Evolutionary conservation across 202 grass and related monocot species (phyloP).

Genomic region (Elaeis oleifera): DNA sequence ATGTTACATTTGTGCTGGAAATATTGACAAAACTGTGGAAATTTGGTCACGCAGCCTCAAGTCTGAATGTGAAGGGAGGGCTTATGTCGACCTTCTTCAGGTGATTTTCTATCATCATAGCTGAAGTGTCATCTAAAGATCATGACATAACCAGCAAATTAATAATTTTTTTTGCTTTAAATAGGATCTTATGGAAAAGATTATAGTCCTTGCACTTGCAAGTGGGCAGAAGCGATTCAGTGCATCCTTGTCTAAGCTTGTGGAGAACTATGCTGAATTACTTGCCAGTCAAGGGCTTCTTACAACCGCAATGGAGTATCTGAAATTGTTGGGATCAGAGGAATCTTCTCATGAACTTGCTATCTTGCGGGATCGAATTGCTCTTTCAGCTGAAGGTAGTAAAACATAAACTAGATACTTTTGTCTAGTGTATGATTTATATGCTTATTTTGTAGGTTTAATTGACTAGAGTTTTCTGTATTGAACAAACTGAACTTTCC

Average conservation of each 20-base stretch:
- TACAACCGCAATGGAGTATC: slow-evolving; percentile 91
- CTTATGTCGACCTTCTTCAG: slow-evolving; percentile 98
- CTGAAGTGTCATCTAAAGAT: slow-evolving; percentile 7
- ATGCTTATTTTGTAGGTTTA: background rate
- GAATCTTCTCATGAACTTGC: slow-evolving; percentile 72
- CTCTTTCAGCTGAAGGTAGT: slow-evolving; percentile 54
- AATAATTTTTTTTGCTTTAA: background rate
- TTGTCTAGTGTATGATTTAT: slow-evolving; percentile 7
- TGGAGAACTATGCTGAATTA: slow-evolving; percentile 94
- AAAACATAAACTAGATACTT: slow-evolving; percentile 8
- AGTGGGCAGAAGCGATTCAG: slow-evolving; percentile 87
- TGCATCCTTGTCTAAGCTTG: slow-evolving; percentile 73
- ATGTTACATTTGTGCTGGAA: slow-evolving; percentile 95
- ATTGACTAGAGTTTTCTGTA: background rate
- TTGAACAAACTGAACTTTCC: too few relatives aligned
- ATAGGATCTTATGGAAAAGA: slow-evolving; percentile 99
- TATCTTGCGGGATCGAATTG: slow-evolving; percentile 87
- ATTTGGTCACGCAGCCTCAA: slow-evolving; percentile 88
- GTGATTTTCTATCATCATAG: slow-evolving; percentile 34
- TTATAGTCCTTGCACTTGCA: slow-evolving; percentile 74
- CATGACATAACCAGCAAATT: slow-evolving; percentile 3
- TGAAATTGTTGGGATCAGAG: slow-evolving; percentile 86
- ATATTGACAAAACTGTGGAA: slow-evolving; percentile 97
- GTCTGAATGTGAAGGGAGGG: slow-evolving; percentile 69
- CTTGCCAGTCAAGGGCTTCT: slow-evolving; percentile 95